These are phyloP conservation scores for Trametes cingulata DNA, from an alignment of 768 basidiomycete species.

Conservation along the genomic window DNA sequence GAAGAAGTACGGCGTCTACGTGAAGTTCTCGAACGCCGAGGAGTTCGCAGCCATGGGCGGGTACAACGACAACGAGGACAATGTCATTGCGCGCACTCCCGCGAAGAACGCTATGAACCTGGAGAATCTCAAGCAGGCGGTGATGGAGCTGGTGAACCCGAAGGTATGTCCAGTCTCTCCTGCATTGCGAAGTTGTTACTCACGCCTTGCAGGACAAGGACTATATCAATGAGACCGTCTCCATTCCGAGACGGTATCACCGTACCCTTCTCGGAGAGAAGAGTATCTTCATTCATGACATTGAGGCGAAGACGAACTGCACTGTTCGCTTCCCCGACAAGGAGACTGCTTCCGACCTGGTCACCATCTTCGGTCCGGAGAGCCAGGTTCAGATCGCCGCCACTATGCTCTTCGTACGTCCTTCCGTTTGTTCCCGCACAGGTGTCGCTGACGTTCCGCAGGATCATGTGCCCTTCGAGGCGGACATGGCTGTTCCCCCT, in stretches of 20 bases:
- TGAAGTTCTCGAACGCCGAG: constrained; percentile 98
- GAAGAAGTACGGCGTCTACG: constrained; percentile 99
- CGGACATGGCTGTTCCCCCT: constrained; percentile 89
- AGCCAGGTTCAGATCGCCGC: constrained; percentile 96
- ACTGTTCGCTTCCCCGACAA: constrained; percentile 91
- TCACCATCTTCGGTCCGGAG: constrained; percentile 96
- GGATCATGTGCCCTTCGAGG: constrained; percentile 97
- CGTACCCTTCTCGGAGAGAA: constrained; percentile 95
- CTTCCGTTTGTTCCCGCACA: neutral
- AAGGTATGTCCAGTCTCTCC: constrained; percentile 58
- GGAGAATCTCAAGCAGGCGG: constrained; percentile 91
- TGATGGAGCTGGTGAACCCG: constrained; percentile 97
- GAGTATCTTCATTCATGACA: constrained; percentile 95
- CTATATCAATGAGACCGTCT: constrained; percentile 89
- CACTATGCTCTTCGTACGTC: constrained; percentile 72
- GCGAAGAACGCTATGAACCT: constrained; percentile 96
- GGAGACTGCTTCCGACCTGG: constrained; percentile 90
- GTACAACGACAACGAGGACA: constrained; percentile 97
- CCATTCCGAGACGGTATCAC: constrained; percentile 93
- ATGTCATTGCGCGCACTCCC: constrained; percentile 96
- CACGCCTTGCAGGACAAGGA: constrained; percentile 81
- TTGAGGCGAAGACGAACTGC: constrained; percentile 95
- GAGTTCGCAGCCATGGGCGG: constrained; percentile 95
- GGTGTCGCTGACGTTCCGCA: constrained; percentile 33
- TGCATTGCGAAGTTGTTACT: neutral